phyloP scores from a whole-genome alignment of 2,329 filamentous ascomycete species.

The Verticillium isaacii region DNA sequence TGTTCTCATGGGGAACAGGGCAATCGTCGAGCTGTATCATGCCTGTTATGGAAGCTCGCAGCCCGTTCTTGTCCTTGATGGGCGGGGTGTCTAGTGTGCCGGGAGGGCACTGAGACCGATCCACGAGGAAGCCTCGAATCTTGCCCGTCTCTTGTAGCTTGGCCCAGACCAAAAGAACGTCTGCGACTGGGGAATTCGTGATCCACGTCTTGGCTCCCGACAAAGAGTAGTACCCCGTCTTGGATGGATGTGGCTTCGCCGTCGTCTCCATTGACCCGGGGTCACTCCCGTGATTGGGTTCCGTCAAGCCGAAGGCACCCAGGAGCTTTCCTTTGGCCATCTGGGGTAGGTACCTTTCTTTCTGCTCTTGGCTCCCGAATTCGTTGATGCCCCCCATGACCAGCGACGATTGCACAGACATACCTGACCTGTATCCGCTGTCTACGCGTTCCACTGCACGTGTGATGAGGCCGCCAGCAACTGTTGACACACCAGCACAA shows the following conservation, averaged over 20 bases:
- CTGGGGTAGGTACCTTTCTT: slow-evolving; percentile 73
- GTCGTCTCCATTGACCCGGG: slow-evolving; percentile 86
- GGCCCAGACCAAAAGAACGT: slow-evolving; percentile 85
- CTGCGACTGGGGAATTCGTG: slow-evolving; percentile 86
- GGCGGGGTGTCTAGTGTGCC: slow-evolving; percentile 88
- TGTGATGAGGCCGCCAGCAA: slow-evolving; percentile 85
- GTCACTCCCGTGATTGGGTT: slow-evolving; percentile 90
- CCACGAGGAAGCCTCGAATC: slow-evolving; percentile 88
- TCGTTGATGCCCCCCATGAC: slow-evolving; percentile 90
- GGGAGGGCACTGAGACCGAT: slow-evolving; percentile 76
- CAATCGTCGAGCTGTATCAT: slow-evolving; percentile 96
- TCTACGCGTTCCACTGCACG: slow-evolving; percentile 87
- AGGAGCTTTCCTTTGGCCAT: slow-evolving; percentile 80
- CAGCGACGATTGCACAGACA: slow-evolving; percentile 91
- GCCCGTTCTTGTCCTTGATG: slow-evolving; percentile 92
- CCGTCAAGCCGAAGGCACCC: slow-evolving; percentile 84
- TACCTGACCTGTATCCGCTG: slow-evolving; percentile 85
- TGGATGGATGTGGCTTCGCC: slow-evolving; percentile 78
- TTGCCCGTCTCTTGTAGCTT: slow-evolving; percentile 88
- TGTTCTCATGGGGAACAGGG: slow-evolving; percentile 83
- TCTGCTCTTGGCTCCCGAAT: slow-evolving; percentile 81
- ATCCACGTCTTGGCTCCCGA: slow-evolving; percentile 93
- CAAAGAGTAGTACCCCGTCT: slow-evolving; percentile 75
- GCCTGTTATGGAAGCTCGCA: slow-evolving; percentile 88
- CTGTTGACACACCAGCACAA: slow-evolving; percentile 81